A percentile compares a stretch with the other conserved stretches of the same genome.
Conservation (phyloP, 2,329 filamentous ascomycete genomes). For the Trichoderma koningii region DNA sequence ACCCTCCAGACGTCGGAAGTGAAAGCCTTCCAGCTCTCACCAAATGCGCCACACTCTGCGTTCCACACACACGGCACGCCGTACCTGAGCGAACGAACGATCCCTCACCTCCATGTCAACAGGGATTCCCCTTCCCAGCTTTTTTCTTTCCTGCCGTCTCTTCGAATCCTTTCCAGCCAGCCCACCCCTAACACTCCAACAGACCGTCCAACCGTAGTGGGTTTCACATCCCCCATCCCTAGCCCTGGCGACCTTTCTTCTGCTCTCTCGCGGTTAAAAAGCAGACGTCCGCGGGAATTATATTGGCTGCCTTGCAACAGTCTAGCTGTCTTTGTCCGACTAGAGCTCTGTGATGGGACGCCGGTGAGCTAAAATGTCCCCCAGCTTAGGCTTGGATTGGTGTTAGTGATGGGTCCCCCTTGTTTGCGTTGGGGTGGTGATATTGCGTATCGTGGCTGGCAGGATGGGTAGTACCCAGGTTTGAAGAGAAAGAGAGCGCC, state of each 20-base stretch:
- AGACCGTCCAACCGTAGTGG: slow-evolving; percentile 8
- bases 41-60: background rate
- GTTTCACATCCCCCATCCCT: slow-evolving; percentile 20
- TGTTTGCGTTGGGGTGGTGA: slow-evolving; percentile 22
- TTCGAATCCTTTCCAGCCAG: background rate
- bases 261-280: slow-evolving; percentile 16
- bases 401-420: slow-evolving; percentile 12
- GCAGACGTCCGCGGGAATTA: background rate
- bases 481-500: background rate
- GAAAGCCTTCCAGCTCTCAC: slow-evolving; percentile 11
- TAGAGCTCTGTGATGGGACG: slow-evolving; percentile 3
- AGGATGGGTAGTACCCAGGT: background rate
- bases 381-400: background rate
- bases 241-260: background rate
- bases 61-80: background rate
- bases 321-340: slow-evolving; percentile 5
- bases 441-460: slow-evolving; percentile 16
- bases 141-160: background rate
- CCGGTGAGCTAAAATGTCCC: slow-evolving; percentile 7
- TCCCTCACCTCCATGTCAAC: too few species aligned
- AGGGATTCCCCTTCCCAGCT: background rate
- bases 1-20: background rate
- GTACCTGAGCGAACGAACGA: slow-evolving; percentile 2
- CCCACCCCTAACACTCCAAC: background rate
- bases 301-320: background rate